Evolutionary conservation across 495 filamentous ascomycete species (phyloP).

Genomic region (Penicillium cinerascens): DNA sequence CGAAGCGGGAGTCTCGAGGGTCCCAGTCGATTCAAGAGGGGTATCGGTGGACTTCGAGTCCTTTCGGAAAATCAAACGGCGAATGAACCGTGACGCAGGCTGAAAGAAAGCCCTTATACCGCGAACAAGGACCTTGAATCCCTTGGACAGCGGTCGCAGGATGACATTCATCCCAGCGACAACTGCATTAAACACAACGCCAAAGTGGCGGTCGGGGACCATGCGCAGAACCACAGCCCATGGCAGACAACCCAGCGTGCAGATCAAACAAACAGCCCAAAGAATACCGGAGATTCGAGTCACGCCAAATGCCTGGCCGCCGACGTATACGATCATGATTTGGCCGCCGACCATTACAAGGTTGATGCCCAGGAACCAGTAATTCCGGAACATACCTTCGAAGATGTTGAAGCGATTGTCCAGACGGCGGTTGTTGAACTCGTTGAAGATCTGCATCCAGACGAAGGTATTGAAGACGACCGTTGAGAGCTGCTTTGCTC

Average conservation of each 20-base stretch:
- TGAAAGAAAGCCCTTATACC: slow-evolving; percentile 16
- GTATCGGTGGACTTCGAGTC: neutral
- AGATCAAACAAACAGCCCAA: slow-evolving; percentile 73
- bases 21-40: neutral
- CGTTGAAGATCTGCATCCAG: slow-evolving; percentile 97
- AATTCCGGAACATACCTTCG: slow-evolving; percentile 72
- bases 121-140: slow-evolving; percentile 13
- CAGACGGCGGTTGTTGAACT: slow-evolving; percentile 87
- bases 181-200: slow-evolving; percentile 36
- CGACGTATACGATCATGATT: slow-evolving; percentile 76
- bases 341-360: slow-evolving; percentile 74
- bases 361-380: slow-evolving; percentile 82
- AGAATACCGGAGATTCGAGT: slow-evolving; percentile 61
- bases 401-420: slow-evolving; percentile 91
- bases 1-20: neutral
- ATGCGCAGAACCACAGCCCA: slow-evolving; percentile 69
- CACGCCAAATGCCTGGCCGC: slow-evolving; percentile 69
- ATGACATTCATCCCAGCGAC: slow-evolving; percentile 22
- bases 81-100: slow-evolving; percentile 23
- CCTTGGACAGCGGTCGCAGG: slow-evolving; percentile 28
- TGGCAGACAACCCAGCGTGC: slow-evolving; percentile 69
- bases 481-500: slow-evolving; percentile 55
- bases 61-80: slow-evolving; percentile 11
- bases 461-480: slow-evolving; percentile 93
- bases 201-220: slow-evolving; percentile 58